Evolutionary conservation across 2,329 filamentous ascomycete genomes (phyloP).

Genomic region (Neofusicoccum cordaticola): DNA sequence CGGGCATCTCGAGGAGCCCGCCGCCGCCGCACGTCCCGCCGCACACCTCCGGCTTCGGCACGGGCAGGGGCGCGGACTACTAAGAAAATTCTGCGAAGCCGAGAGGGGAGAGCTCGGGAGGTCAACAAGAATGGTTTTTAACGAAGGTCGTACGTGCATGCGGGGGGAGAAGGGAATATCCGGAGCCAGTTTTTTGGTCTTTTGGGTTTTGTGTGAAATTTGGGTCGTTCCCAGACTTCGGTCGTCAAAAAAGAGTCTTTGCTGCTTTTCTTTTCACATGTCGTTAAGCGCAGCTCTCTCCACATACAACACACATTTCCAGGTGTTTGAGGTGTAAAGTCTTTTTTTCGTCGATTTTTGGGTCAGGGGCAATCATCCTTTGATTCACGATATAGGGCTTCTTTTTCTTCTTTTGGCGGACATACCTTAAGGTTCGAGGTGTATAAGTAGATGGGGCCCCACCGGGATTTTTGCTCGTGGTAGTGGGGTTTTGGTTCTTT

Average conservation of each 20-base stretch:
- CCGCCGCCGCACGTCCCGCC: constrained; percentile 15
- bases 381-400: not conserved
- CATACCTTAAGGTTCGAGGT: not conserved
- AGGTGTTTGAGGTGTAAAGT: constrained; percentile 2
- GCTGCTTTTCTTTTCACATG: too few relatives aligned
- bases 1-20: constrained; percentile 23
- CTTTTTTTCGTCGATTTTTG: not conserved
- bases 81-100: not conserved
- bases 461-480: not conserved
- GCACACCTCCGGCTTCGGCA: constrained; percentile 16
- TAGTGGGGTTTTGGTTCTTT: not conserved
- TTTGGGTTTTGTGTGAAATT: not conserved
- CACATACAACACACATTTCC: constrained; percentile 4
- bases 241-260: not conserved
- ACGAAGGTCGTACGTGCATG: too few relatives aligned
- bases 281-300: not conserved
- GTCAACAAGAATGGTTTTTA: not conserved
- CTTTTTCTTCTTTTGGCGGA: not conserved
- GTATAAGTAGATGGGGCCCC: not conserved
- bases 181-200: not conserved
- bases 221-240: not conserved
- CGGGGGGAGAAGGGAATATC: not conserved
- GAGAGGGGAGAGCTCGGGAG: not conserved
- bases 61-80: constrained; percentile 3
- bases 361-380: not conserved